phyloP scores from a whole-genome alignment of 768 basidiomycete species.

The Tulasnella sp. region DNA sequence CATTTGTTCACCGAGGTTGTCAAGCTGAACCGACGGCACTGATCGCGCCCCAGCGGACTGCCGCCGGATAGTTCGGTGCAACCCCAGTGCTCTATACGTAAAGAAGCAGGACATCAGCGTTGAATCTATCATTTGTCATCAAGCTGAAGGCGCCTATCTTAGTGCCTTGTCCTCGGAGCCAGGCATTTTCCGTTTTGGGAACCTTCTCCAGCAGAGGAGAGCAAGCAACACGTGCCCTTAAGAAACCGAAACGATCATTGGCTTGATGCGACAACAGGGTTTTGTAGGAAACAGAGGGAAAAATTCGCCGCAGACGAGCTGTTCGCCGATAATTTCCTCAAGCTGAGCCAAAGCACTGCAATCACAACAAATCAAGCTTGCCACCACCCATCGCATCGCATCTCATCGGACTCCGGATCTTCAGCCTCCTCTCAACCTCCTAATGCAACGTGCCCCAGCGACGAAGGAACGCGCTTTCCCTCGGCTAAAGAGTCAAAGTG shows the following conservation, averaged over 20 bases:
- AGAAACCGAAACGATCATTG: neutral
- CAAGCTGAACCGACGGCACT: neutral
- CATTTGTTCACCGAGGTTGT: neutral
- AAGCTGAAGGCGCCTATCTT: neutral
- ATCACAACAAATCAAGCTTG: neutral
- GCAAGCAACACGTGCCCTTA: neutral
- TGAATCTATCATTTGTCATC: neutral
- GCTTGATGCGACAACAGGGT: neutral
- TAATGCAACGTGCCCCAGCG: neutral
- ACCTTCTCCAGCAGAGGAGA: neutral
- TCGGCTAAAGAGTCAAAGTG: neutral
- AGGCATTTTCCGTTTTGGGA: neutral
- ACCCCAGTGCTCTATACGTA: neutral
- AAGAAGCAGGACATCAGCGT: neutral
- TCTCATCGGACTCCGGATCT: neutral
- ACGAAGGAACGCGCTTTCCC: neutral
- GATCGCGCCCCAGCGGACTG: neutral
- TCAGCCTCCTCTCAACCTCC: neutral
- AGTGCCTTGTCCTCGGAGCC: neutral
- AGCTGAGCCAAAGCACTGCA: neutral
- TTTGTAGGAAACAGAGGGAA: neutral
- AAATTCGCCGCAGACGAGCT: neutral
- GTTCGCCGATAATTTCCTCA: neutral
- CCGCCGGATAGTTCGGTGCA: neutral
- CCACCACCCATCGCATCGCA: neutral